Evolutionary conservation across 257 asterid species (phyloP).

Genomic region (Plantago ovata): DNA sequence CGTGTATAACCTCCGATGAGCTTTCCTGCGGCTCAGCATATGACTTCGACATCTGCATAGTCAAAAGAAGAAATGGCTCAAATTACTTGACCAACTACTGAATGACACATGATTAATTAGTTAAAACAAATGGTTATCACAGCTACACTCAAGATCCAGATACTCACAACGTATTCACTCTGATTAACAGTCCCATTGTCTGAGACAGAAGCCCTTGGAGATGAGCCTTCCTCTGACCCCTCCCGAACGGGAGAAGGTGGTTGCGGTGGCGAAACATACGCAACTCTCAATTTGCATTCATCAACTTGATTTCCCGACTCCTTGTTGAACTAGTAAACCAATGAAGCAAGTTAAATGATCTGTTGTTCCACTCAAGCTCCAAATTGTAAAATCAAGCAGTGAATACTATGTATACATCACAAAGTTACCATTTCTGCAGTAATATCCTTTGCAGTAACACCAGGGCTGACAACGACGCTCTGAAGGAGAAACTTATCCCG

Average conservation of each 20-base stretch:
- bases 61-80: conserved; percentile 11
- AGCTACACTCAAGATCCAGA: conserved; percentile 13
- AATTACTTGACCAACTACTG: neutral
- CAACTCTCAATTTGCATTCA: conserved; percentile 85
- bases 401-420: conserved; percentile 1
- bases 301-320: conserved; percentile 87
- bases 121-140: conserved; percentile 7
- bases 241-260: conserved; percentile 93
- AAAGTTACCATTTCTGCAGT: conserved; percentile 76
- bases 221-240: conserved; percentile 95
- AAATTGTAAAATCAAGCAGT: neutral
- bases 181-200: conserved; percentile 69
- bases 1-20: conserved; percentile 59
- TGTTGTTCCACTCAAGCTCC: neutral
- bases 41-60: conserved; percentile 49
- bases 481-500: conserved; percentile 96
- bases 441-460: conserved; percentile 64
- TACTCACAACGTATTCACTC: conserved; percentile 62
- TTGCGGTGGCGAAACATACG: conserved; percentile 71
- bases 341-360: conserved; percentile 12
- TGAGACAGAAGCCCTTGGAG: conserved; percentile 87
- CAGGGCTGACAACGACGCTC: conserved; percentile 53
- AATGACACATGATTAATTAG: neutral
- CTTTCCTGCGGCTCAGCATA: conserved; percentile 52
- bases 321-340: conserved; percentile 58